phyloP scores from a whole-genome alignment of 2,329 filamentous ascomycete species.

The Colletotrichum neosansevieriae region DNA sequence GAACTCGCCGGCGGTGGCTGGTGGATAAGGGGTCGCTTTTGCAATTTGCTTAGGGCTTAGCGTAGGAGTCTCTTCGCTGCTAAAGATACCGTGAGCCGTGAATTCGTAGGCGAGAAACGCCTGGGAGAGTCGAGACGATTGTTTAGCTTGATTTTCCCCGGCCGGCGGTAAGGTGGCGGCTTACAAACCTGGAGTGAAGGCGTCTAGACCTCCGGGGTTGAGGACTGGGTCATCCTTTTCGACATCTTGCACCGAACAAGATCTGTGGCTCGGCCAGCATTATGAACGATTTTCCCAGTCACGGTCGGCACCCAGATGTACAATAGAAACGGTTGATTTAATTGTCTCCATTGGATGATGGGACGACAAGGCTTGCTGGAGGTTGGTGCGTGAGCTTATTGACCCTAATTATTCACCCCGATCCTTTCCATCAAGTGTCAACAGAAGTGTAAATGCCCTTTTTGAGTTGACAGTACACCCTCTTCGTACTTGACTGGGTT shows the following conservation, averaged over 20 bases:
- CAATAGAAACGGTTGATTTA: neutral
- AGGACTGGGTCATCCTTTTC: conserved; percentile 1
- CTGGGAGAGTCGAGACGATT: neutral
- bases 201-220: conserved; percentile 1
- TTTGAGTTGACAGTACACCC: neutral
- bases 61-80: neutral
- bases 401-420: neutral
- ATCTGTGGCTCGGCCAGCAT: neutral
- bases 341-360: neutral
- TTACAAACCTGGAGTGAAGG: neutral
- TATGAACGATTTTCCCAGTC: neutral
- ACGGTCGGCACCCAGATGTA: neutral
- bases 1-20: conserved; percentile 3
- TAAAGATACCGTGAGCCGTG: neutral
- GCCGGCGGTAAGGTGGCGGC: neutral
- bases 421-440: neutral
- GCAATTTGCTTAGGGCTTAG: conserved; percentile 35
- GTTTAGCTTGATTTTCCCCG: neutral
- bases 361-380: neutral
- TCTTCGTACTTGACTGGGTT: neutral
- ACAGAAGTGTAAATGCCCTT: neutral
- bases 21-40: conserved; percentile 15
- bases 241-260: conserved; percentile 8
- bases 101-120: conserved; percentile 4
- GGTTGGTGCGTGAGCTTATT: conserved; percentile 19